Evolutionary conservation across 148 eudicot genomes (phyloP).

Genomic region (Persicaria tinctoria): DNA sequence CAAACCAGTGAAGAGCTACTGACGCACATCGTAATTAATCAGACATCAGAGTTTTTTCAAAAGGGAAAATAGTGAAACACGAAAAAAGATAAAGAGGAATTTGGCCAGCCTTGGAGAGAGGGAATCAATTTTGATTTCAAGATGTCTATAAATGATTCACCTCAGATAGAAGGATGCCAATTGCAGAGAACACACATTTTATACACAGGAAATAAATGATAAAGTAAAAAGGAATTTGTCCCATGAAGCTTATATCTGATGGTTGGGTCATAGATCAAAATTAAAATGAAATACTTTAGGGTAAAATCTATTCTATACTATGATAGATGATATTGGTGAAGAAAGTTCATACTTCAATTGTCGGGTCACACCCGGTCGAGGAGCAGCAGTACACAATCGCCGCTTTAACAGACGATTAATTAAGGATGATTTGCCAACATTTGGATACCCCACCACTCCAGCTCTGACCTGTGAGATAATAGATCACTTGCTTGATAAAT

Average conservation of each 20-base stretch:
- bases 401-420: constrained; percentile 94
- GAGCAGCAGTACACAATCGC: constrained; percentile 94
- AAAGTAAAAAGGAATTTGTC: not conserved
- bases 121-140: not conserved
- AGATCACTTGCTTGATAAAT: not conserved
- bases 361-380: constrained; percentile 96
- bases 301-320: not conserved
- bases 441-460: constrained; percentile 97
- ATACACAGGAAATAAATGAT: not conserved
- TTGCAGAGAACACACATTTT: not conserved
- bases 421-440: constrained; percentile 97
- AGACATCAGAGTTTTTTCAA: not conserved
- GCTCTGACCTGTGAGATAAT: constrained; percentile 76
- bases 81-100: not conserved
- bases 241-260: not conserved
- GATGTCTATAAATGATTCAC: not conserved
- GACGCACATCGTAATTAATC: not conserved
- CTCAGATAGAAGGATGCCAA: not conserved
- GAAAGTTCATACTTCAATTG: constrained; percentile 56
- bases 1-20: not conserved
- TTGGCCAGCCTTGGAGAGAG: not conserved
- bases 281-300: not conserved
- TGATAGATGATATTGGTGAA: not conserved
- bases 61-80: not conserved
- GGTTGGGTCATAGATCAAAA: not conserved